Base-by-base conservation (phyloP, 164 flowering plant species). In the Chimonanthus praecox region DNA sequence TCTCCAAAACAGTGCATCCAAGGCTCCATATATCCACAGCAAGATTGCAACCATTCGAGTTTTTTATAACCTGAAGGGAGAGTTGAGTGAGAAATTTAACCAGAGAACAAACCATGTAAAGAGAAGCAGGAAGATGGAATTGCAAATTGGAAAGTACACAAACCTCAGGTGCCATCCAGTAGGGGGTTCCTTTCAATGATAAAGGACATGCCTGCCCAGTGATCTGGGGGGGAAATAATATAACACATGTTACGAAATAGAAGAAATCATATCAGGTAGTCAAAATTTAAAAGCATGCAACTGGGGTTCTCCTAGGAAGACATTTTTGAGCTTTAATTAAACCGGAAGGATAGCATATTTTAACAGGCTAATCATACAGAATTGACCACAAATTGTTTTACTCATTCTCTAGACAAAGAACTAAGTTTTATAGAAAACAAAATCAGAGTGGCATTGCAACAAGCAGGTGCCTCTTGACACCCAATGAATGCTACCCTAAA, bases 101-200 rank as follows among this genome's bases (percentile, higher is more conserved):
- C 4, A n/a, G 69, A 47, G 58, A 48, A 20, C 67, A 61, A 47
- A 15, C 8, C 72, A 58, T 13, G 49, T 13, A 50, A 54, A 5
- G 11, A 6, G 66, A 13, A 9, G 8, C 2, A 49, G 50, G 47
- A 43, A 54, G n/a, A 11, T 11, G 16, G 15, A 15, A 11, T 43
- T 9, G 66, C 58, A 66, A 61, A 4, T 18, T 68, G 18, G 66
- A 71, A 73, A 64, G 70, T 16, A 49, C 48, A 58, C 82, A 64
- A 8, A 93, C 98, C 98, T 93, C 98, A 78, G 98, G 98, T 60
- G 98, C 98, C 97, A 91, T 91, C 98, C 97, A 93, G 79, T 93
- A 90, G 46, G 98, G 98, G 78, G 92, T 91, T 72, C 94, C 98
- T 80, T 89, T 87, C 78, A 90, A 87, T 60, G 95, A 90, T 63